These are phyloP conservation scores for Venturia aucupariae DNA, from an alignment of 2,329 filamentous ascomycete genomes.

Conservation along the genomic window DNA sequence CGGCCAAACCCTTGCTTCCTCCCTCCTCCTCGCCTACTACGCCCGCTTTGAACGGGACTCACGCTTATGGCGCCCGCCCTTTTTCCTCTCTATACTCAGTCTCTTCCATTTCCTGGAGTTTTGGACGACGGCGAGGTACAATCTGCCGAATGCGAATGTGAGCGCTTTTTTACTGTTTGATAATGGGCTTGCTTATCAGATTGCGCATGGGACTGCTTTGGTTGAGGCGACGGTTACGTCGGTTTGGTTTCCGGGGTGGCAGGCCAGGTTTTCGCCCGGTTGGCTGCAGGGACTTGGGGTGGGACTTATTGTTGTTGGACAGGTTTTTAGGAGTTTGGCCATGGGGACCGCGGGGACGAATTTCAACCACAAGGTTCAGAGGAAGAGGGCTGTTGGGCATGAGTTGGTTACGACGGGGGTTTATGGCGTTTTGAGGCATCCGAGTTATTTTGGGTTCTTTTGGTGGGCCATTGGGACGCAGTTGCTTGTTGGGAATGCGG, in stretches of 20 bases:
- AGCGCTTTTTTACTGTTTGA: slow-evolving; percentile 72
- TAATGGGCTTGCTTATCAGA: slow-evolving; percentile 77
- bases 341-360: slow-evolving; percentile 85
- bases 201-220: slow-evolving; percentile 68
- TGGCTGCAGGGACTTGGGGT: slow-evolving; percentile 46
- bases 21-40: slow-evolving; percentile 18
- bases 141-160: slow-evolving; percentile 62
- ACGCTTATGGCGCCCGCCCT: slow-evolving; percentile 44
- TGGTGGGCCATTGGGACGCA: slow-evolving; percentile 98
- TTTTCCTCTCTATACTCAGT: slow-evolving; percentile 60
- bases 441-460: slow-evolving; percentile 96
- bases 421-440: slow-evolving; percentile 70
- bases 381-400: slow-evolving; percentile 58
- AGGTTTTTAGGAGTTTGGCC: slow-evolving; percentile 66
- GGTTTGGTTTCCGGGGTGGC: slow-evolving; percentile 44
- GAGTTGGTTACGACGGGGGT: slow-evolving; percentile 74
- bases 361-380: slow-evolving; percentile 82
- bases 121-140: slow-evolving; percentile 78
- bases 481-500: slow-evolving; percentile 71
- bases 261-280: slow-evolving; percentile 34
- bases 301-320: slow-evolving; percentile 56
- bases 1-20: slow-evolving; percentile 23
- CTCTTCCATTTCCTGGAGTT: slow-evolving; percentile 96
- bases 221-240: slow-evolving; percentile 59
- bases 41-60: slow-evolving; percentile 28